Base-by-base conservation (phyloP, 2,329 filamentous ascomycete species). In the Clonostachys byssicola region DNA sequence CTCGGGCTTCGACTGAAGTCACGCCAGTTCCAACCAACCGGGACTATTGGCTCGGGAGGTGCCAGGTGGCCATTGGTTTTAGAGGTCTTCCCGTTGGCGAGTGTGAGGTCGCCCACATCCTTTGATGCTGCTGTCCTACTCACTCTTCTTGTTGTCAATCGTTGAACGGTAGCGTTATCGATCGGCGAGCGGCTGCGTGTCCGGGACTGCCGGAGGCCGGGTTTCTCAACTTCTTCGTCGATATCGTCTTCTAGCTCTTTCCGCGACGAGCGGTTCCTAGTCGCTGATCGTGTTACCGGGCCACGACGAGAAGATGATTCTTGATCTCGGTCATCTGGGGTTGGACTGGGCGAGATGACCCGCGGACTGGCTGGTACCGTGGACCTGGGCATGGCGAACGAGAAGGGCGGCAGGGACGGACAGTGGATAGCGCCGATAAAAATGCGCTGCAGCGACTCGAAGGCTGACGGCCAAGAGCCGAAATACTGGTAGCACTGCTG, bases 1-100 rank as follows among this genome's bases (percentile, higher is more conserved):
- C 89, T 95, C 4, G 94, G 94, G 56, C 90, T 95, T 52, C 94
- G 82, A 59, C 90, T 96, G 63, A 96, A 81, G 62, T 92, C 89
- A 51, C 88, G 82, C 89, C 90, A 95, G 65, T 79, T 88, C 72
- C 87, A 88, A 52, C 85, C 83, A 43, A 68, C 58, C 5, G 72
- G 56, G n/a, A 76, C 78, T 6, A 77, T 70, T 20, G 78, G 75
- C 30, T 80, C 73, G 4, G 86, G 86, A 12, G 86, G 87, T 17
- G 84, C 85, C 44, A 92, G 73, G 56, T 89, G 83, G 17, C 85
- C 86, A 57, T 89, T 88, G 44, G 59, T 50, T 13, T 55, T 46
- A 42, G 53, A 55, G 18, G 60, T 53, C 42, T 64, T 68, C 46
- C 66, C 65, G 51, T 68, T 66, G 30, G 57, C 43, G 47, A 44